These are phyloP conservation scores for Boletus smithii DNA, from an alignment of 1,284 basidiomycete species.

Conservation along the genomic window DNA sequence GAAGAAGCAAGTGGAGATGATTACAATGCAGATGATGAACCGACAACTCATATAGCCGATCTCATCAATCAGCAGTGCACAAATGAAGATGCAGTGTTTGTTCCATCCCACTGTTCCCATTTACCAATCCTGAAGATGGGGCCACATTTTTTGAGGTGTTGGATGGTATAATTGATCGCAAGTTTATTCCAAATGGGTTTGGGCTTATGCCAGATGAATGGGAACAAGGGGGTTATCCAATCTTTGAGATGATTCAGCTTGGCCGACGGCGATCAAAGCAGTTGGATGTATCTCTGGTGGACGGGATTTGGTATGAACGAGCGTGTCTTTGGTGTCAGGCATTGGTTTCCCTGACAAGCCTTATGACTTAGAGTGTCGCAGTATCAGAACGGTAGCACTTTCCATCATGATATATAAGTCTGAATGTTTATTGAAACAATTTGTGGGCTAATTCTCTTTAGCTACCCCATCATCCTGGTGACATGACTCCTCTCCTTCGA, in stretches of 20 bases:
- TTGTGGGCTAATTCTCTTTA: background rate
- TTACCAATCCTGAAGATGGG: background rate
- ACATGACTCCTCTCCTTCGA: too few species aligned
- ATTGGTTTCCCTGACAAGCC: too few species aligned
- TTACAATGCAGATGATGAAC: background rate
- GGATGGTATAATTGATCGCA: background rate
- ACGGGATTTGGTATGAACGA: slow-evolving; percentile 1
- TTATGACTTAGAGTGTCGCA: too few species aligned
- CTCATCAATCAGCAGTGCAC: too few species aligned
- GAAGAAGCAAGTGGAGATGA: too few species aligned
- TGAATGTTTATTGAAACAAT: background rate
- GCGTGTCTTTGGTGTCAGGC: slow-evolving; percentile 7
- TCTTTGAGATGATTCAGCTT: background rate
- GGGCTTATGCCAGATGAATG: too few species aligned
- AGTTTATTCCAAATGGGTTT: background rate
- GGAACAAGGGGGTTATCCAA: background rate
- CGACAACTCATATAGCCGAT: background rate
- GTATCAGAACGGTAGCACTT: too few species aligned
- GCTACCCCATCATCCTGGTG: too few species aligned
- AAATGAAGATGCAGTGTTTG: background rate
- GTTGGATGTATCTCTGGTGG: background rate
- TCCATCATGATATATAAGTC: too few species aligned
- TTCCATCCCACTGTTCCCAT: background rate
- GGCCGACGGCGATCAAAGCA: background rate
- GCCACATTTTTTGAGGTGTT: background rate